Conservation (phyloP, 345 rosid genomes). For the Arabis hirsuta region DNA sequence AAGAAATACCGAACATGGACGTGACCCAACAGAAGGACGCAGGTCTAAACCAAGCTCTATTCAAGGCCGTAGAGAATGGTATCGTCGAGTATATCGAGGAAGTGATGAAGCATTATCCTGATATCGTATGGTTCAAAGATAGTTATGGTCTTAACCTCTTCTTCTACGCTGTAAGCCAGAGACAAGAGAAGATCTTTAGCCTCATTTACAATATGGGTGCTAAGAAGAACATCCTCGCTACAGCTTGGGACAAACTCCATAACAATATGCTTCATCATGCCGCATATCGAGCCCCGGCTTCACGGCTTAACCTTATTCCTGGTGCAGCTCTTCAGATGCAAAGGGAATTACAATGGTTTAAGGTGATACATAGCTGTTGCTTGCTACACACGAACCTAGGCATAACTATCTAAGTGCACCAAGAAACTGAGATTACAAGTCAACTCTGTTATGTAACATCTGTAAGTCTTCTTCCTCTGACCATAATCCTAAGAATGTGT, state of each 20-base stretch:
- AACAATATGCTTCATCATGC: slow-evolving; percentile 83
- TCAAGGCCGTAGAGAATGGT: slow-evolving; percentile 65
- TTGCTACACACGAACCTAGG: slow-evolving; percentile 25
- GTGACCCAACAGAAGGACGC: slow-evolving; percentile 41
- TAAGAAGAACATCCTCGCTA: slow-evolving; percentile 56
- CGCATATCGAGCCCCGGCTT: slow-evolving; percentile 57
- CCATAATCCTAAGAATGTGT: background rate
- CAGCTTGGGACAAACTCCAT: slow-evolving; percentile 46
- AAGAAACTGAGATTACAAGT: background rate
- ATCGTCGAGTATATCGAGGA: slow-evolving; percentile 63
- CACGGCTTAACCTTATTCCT: slow-evolving; percentile 61
- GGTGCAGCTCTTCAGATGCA: slow-evolving; percentile 91
- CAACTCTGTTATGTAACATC: slow-evolving; percentile 3
- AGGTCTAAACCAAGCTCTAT: slow-evolving; percentile 51
- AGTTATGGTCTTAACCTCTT: slow-evolving; percentile 53
- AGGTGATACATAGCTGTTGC: slow-evolving; percentile 49
- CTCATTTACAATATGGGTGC: slow-evolving; percentile 69
- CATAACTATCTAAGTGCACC: background rate
- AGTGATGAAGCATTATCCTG: slow-evolving; percentile 59
- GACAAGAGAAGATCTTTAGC: slow-evolving; percentile 77
- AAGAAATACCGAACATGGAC: slow-evolving; percentile 50
- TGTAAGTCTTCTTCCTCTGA: background rate
- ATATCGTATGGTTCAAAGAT: slow-evolving; percentile 60
- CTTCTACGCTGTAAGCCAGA: slow-evolving; percentile 56
- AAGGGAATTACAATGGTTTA: slow-evolving; percentile 79